Base-by-base conservation (phyloP, 345 rosid species). In the Cardiospermum halicacabum region DNA sequence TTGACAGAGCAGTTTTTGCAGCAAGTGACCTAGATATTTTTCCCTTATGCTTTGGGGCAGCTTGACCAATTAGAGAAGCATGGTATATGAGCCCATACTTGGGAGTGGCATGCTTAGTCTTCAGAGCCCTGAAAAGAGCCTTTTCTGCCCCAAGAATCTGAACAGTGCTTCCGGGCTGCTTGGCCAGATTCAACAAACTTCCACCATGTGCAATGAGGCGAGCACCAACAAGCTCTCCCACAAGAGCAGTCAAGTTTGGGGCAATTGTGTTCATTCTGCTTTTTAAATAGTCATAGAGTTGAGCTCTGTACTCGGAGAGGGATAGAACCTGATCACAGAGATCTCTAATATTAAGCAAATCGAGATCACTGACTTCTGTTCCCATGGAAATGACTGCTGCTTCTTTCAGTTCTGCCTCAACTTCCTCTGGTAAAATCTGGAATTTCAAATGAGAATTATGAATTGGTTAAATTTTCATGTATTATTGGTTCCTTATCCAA, bases 191-290 rank as follows among this genome's bases (percentile, higher is more conserved):
- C 74, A 89, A 47, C 73, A 91, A 83, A 77, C 98, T 89, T 56
- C 97, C 97, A 0, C 96, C 99, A 58, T 91, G 97, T 18, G 97
- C 96, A 26, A 94, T 91, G 10, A 94, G 83, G 7, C 96, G 96
- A 67, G 96, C 97, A 53, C 99, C 97, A 1, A 91, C 99, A 59
- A 94, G 95, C 79, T 94, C 97, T 5, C 99, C 99, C 0, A 94
- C 99, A 7, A 94, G 84, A 42, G 89, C 88, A 67, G 99, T 89
- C 80, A 94, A 89, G 72, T 89, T 94, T 5, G 99, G 97, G 0
- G 99, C 99, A 24, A 94, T 70, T 1, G 89, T 89, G 69, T 89
- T 87, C 99, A 94, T 94, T 74, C 97, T 78, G 71, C 88, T 85
- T 77, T 94, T 94, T 43, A 91, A 43, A 64, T 87, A 91, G 65